Percentiles rank a stretch among this genome's conserved stretches.
Conservation (phyloP, 345 rosid genomes). For the sweet orange (Citrus sinensis) region DNA sequence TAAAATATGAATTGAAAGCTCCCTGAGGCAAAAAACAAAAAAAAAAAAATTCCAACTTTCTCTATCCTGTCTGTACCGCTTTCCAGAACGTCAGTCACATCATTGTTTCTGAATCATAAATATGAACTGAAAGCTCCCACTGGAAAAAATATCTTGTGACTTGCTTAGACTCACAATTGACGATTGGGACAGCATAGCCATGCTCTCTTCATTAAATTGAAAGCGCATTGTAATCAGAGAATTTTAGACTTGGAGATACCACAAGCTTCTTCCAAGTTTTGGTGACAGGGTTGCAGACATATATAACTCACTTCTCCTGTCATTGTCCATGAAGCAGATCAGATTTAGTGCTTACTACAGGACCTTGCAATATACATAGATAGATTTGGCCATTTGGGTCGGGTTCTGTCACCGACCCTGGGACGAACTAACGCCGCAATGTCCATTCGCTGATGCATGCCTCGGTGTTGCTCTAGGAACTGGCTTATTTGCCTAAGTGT, state of each 20-base stretch:
- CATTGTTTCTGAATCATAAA: slow-evolving; percentile 65
- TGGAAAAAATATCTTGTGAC: slow-evolving; percentile 66
- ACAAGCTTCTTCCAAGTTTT: slow-evolving; percentile 44
- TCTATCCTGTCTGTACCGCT: slow-evolving; percentile 85
- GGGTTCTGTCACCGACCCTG: too few species aligned
- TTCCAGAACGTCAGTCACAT: slow-evolving; percentile 52
- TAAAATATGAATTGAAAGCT: slow-evolving; percentile 36
- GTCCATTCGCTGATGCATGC: too few species aligned
- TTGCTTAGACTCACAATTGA: slow-evolving; percentile 49
- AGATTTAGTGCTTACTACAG: background rate
- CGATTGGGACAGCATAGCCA: slow-evolving; percentile 58
- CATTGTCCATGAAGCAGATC: slow-evolving; percentile 90
- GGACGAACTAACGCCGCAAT: too few species aligned
- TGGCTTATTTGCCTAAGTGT: too few species aligned
- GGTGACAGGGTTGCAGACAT: slow-evolving; percentile 73
- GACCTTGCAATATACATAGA: too few species aligned
- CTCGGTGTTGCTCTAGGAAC: too few species aligned
- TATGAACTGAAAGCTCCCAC: slow-evolving; percentile 68
- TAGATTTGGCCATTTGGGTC: too few species aligned
- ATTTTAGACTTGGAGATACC: slow-evolving; percentile 61
- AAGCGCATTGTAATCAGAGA: slow-evolving; percentile 72
- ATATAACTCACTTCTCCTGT: slow-evolving; percentile 64
- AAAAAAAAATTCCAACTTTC: slow-evolving; percentile 57
- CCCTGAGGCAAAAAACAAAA: slow-evolving; percentile 14
- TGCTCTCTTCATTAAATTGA: slow-evolving; percentile 49